A percentile compares a stretch with the other conserved stretches of the same genome.
Conservation (phyloP, 768 basidiomycete genomes). For the Roridomyces roridus region DNA sequence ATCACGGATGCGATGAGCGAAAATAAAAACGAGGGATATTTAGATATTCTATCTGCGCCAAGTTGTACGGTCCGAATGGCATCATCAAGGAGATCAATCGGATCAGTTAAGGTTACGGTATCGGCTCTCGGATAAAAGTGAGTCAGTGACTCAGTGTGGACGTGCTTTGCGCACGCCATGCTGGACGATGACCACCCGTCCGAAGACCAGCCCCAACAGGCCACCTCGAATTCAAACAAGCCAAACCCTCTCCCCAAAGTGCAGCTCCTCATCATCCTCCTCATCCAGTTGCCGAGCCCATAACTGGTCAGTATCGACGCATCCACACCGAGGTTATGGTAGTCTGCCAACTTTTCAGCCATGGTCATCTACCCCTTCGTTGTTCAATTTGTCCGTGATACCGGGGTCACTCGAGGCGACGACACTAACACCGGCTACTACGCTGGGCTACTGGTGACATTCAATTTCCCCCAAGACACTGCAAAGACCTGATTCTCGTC, state of each 20-base stretch:
- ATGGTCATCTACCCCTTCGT: constrained; percentile 30
- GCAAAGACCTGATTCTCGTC: background rate
- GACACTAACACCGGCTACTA: constrained; percentile 30
- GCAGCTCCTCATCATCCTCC: constrained; percentile 16
- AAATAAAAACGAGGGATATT: too few relatives aligned
- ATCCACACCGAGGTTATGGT: too few relatives aligned
- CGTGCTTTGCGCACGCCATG: too few relatives aligned
- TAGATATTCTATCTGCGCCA: too few relatives aligned
- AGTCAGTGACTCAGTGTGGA: too few relatives aligned
- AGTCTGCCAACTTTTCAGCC: background rate
- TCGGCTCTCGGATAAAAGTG: too few relatives aligned
- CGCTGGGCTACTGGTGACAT: constrained; percentile 29
- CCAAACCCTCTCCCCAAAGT: constrained; percentile 13
- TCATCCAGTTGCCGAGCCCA: constrained; percentile 18
- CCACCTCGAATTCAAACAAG: background rate
- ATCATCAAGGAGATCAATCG: too few relatives aligned
- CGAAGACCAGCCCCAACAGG: too few relatives aligned
- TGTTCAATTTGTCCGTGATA: constrained; percentile 28
- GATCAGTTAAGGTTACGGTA: too few relatives aligned
- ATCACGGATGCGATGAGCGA: constrained; percentile 17
- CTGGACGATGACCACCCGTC: too few relatives aligned
- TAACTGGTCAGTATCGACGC: constrained; percentile 3
- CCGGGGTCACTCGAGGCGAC: constrained; percentile 28
- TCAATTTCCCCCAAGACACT: background rate
- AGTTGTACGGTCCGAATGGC: too few relatives aligned